Evolutionary conservation across 179 eudicot genomes (phyloP).

Genomic region (Drosera spatulata): DNA sequence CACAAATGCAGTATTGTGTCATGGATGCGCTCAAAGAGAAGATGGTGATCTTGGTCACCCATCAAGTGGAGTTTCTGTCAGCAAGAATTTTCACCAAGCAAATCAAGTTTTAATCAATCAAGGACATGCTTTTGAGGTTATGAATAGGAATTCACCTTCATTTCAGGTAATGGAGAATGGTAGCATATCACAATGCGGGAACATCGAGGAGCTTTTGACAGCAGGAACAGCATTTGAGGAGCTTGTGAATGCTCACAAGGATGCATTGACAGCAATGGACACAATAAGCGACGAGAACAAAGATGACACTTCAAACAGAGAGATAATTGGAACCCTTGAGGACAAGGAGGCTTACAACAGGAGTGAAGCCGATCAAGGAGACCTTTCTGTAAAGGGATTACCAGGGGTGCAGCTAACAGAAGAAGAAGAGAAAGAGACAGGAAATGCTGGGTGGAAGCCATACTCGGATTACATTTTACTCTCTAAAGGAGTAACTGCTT

Average conservation of each 20-base stretch:
- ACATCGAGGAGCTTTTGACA: conserved; percentile 26
- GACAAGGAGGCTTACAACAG: conserved; percentile 1
- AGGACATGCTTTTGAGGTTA: neutral
- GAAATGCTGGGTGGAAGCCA: conserved; percentile 38
- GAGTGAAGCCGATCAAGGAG: conserved; percentile 23
- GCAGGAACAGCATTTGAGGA: conserved; percentile 43
- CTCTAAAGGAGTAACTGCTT: conserved; percentile 21
- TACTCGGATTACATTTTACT: conserved; percentile 28
- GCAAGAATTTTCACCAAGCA: neutral
- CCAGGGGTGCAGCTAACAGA: conserved; percentile 30
- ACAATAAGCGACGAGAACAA: conserved; percentile 3
- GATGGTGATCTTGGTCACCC: conserved; percentile 47
- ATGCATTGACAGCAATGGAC: conserved; percentile 12
- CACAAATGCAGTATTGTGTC: conserved; percentile 40
- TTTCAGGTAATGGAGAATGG: conserved; percentile 42
- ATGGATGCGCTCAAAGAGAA: conserved; percentile 32
- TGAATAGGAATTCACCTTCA: neutral
- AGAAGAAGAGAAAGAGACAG: conserved; percentile 44
- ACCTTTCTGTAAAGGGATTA: conserved; percentile 14
- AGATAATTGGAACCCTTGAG: conserved; percentile 5
- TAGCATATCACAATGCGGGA: conserved; percentile 41
- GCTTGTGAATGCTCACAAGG: conserved; percentile 46
- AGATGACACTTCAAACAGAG: neutral
- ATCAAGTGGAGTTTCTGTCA: conserved; percentile 49
- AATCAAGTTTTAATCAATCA: neutral